Conservation (phyloP, 169 alveolate genomes). For the Cystoisospora suis region DNA sequence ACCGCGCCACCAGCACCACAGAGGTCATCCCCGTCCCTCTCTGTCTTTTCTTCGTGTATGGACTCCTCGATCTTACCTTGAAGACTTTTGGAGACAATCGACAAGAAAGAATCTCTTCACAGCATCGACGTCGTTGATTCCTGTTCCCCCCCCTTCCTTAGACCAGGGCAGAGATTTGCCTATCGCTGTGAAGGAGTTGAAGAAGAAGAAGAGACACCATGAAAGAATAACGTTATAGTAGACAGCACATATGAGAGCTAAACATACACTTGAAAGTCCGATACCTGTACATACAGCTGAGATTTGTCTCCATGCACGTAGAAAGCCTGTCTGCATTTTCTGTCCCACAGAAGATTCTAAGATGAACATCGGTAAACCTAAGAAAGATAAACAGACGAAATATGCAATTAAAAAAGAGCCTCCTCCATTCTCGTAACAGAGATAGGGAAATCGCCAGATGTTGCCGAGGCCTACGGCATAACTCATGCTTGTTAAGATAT, state of each 20-base stretch:
- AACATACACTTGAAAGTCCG: neutral
- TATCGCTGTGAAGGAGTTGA: neutral
- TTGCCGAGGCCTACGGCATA: slow-evolving; percentile 39
- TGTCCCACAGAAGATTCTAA: slow-evolving; percentile 9
- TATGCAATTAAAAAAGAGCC: slow-evolving; percentile 32
- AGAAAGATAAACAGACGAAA: neutral
- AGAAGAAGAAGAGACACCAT: neutral
- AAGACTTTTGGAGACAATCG: neutral
- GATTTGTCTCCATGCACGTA: neutral
- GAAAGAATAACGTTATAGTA: slow-evolving; percentile 22
- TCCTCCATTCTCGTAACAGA: slow-evolving; percentile 16
- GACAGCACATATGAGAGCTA: neutral
- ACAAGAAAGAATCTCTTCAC: neutral
- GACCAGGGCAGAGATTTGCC: neutral
- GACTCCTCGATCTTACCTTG: neutral
- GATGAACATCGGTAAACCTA: slow-evolving; percentile 37
- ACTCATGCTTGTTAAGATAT: neutral
- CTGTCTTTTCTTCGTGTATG: neutral
- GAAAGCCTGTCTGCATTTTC: neutral
- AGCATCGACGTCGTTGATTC: neutral
- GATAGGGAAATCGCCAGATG: slow-evolving; percentile 44
- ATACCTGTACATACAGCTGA: neutral
- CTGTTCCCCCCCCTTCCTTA: neutral
- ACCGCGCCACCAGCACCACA: no score
- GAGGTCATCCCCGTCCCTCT: no score